Percentiles rank a stretch among this genome's conserved stretches.
phyloP scores from a whole-genome alignment of 2,329 filamentous ascomycete genomes.

The Calonectria henricotiae region DNA sequence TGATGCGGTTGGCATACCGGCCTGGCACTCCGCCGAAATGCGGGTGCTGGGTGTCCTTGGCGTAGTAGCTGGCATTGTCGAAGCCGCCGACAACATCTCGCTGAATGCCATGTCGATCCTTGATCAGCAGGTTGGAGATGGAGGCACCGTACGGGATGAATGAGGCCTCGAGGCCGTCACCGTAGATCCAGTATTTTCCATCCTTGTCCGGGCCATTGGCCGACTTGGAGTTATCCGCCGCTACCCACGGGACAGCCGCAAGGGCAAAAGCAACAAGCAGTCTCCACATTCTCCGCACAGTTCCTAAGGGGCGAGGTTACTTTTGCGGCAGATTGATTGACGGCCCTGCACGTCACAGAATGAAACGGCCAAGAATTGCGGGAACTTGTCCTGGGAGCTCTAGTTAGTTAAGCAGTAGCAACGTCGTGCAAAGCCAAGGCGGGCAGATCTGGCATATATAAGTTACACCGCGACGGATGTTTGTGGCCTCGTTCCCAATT shows the following conservation, averaged over 20 bases:
- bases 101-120: constrained; percentile 78
- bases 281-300: constrained; percentile 4
- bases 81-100: constrained; percentile 83
- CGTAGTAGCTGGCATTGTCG: constrained; percentile 83
- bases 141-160: constrained; percentile 85
- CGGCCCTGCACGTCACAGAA: background rate
- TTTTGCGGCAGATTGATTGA: constrained; percentile 1
- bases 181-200: constrained; percentile 82
- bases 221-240: constrained; percentile 31
- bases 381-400: background rate
- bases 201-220: constrained; percentile 66
- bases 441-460: constrained; percentile 17
- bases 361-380: background rate
- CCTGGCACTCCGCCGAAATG: constrained; percentile 83
- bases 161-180: constrained; percentile 76
- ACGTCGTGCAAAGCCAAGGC: background rate
- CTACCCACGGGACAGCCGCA: constrained; percentile 16
- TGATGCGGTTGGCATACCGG: constrained; percentile 86
- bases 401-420: background rate
- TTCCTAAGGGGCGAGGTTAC: background rate
- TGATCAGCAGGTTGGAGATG: constrained; percentile 80
- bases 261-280: constrained; percentile 18
- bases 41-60: constrained; percentile 75
- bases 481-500: background rate
- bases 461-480: background rate